Base-by-base conservation (phyloP, 116 monocot genomes). In the Trichopus zeylanicus region DNA sequence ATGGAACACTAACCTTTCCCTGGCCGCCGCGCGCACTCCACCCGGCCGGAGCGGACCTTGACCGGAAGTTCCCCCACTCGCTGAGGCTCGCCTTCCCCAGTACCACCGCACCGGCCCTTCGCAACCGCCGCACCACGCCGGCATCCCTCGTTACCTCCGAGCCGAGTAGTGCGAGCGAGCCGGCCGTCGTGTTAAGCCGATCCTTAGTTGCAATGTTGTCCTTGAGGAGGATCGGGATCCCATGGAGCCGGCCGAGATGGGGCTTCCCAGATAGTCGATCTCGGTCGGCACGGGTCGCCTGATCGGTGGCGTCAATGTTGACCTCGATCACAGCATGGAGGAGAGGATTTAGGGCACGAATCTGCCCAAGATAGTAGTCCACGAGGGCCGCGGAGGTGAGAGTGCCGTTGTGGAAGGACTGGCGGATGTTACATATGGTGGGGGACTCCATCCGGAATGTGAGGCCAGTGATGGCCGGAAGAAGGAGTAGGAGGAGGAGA, bases 181-280 rank as follows among this genome's bases (percentile, higher is more conserved):
- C 78, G 7, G 84, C 83, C 10, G 92, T 87, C 1, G 87, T 92
- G 73, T 92, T 92, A 24, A 84, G 75, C 65, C 54, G 25, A 54
- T 76, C 81, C 34, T 21, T 56, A 22, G 92, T 87, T 9, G 21
- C 80, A 1, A 92, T 87, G 65, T 63, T 81, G 65, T 92, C 92
- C 53, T 92, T 87, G 21, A 87, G 38, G 24, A 92, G 73, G 21
- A 92, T 53, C 6, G 92, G 87, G 31, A 92, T 73, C 31, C 92
- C 92, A 27, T 84, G 78, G n/a, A 92, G 60, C 6, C 32, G 48
- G 18, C 65, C 47, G 26, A 51, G 23, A 12, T 12, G 31, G 32
- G 12, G 0, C 20, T 10, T 16, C n/a, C 26, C 30, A n/a, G n/a
- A n/a, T n/a, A n/a, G n/a, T n/a, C n/a, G n/a, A n/a, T n/a, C n/a